These are phyloP conservation scores for Candida gorgasii DNA, from an alignment of 805 yeast genomes.

Conservation along the genomic window DNA sequence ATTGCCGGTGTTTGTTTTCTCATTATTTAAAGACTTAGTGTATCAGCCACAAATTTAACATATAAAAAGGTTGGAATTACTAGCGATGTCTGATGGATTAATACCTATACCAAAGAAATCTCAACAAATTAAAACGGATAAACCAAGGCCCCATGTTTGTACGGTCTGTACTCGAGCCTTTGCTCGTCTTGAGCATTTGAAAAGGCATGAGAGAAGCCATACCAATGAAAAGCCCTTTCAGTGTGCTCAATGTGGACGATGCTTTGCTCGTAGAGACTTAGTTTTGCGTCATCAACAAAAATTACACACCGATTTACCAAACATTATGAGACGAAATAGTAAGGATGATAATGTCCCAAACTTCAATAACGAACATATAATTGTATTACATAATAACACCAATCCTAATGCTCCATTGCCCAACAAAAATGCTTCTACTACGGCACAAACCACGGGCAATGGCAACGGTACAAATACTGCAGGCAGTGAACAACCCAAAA, in stretches of 20 bases:
- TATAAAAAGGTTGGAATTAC: no score
- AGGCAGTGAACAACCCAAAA: slow-evolving; percentile 4
- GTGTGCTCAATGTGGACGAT: slow-evolving; percentile 94
- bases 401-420: slow-evolving; percentile 52
- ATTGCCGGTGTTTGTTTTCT: no score
- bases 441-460: neutral
- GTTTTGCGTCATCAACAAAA: slow-evolving; percentile 94
- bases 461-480: neutral
- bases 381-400: slow-evolving; percentile 53
- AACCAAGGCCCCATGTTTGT: slow-evolving; percentile 93
- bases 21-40: neutral
- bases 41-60: no score
- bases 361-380: slow-evolving; percentile 50
- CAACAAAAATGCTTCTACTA: neutral
- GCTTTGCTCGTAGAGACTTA: slow-evolving; percentile 88
- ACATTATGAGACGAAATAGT: slow-evolving; percentile 33
- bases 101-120: slow-evolving; percentile 83
- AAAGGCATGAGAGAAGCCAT: slow-evolving; percentile 91
- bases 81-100: slow-evolving; percentile 1
- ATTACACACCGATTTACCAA: slow-evolving; percentile 63
- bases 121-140: slow-evolving; percentile 80
- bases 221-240: slow-evolving; percentile 96
- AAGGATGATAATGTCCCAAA: slow-evolving; percentile 14
- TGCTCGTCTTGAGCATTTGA: slow-evolving; percentile 91
- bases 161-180: slow-evolving; percentile 90